Percentiles rank a stretch among this genome's conserved stretches.
Conservation (phyloP, 2,329 filamentous ascomycete genomes). For the Penicillium brasilianum region DNA sequence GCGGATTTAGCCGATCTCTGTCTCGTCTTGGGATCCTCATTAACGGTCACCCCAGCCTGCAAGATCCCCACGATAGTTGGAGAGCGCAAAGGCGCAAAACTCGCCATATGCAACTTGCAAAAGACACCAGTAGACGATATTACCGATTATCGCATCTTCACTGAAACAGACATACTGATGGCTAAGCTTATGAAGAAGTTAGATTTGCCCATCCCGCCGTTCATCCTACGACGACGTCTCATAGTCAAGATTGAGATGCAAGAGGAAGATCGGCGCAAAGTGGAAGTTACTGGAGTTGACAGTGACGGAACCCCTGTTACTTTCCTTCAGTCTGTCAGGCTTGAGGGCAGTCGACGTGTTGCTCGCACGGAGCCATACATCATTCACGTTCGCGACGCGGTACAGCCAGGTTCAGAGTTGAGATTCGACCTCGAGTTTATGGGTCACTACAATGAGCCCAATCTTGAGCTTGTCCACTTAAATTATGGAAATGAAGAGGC, state of each 20-base stretch:
- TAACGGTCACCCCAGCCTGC: constrained; percentile 52
- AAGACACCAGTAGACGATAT: constrained; percentile 48
- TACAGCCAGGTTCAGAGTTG: not conserved
- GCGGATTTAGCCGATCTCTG: constrained; percentile 53
- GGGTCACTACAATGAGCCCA: not conserved
- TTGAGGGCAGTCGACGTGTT: constrained; percentile 10
- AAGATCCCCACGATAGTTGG: constrained; percentile 44
- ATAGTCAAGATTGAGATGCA: constrained; percentile 10
- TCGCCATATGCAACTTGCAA: constrained; percentile 56
- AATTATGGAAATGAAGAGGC: not conserved
- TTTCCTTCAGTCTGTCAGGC: constrained; percentile 14
- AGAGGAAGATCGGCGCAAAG: constrained; percentile 8
- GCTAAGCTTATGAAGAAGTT: constrained; percentile 8
- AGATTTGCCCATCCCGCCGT: constrained; percentile 3
- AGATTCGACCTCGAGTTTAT: not conserved
- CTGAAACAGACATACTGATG: constrained; percentile 11
- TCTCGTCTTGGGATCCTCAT: constrained; percentile 54
- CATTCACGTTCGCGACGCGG: constrained; percentile 6
- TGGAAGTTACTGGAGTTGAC: constrained; percentile 9
- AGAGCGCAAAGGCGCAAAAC: constrained; percentile 34
- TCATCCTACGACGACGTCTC: constrained; percentile 6
- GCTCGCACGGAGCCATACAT: constrained; percentile 11
- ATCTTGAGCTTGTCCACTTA: not conserved
- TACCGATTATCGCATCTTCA: constrained; percentile 41
- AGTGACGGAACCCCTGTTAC: constrained; percentile 12